Evolutionary conservation across 1,139 yeast species (phyloP), one percentile per base, ranked within the genome.

Genomic region (Hyphopichia khmerensis): DNA sequence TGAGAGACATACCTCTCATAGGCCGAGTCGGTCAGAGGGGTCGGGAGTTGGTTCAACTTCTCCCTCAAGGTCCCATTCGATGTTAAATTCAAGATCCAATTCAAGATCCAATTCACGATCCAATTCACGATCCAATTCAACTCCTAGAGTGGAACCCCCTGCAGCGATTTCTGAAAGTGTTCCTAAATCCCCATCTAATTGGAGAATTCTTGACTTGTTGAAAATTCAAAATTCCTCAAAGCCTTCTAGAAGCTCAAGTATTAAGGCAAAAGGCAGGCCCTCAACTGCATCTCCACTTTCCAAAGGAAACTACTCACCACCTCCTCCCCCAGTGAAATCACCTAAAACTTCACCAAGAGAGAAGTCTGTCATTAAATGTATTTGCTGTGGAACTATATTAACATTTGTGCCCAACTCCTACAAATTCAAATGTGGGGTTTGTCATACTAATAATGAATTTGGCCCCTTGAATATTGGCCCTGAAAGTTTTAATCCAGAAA

Each of bases 371-470:
- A 54, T 57, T 36, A 60, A 59, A 43, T 72, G 78, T 48, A 56
- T 55, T 14, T 86, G 95, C 56, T 86, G 95, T 62, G 87, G 85
- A 1, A 76, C 82, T 0, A 53, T 75, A 6, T 59, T 84, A 32
- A 69, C 76, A 11, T 73, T 77, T 48, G 83, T 85, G 0, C 60
- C 60, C 5, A 57, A 57, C 8, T 65, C 75, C 2, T 44, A 57
- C 9, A 80, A 79, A 50, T 80, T 78, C 57, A 72, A 75, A 45
- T 86, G 95, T 52, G 67, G 79, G 0, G 63, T 74, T 1, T 82
- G 89, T 50, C 70, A 70, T 33, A 75, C 85, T 8, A 79, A 77
- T n/a, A 68, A 66, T 47, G 49, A 49, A 72, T 37, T 44, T 71
- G 46, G 51, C 9, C 33, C 38, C 2, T 44, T 33, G 44, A 43